Evolutionary conservation across 2,329 filamentous ascomycete genomes (phyloP).

Genomic region (Hirsutella minnesotensis): DNA sequence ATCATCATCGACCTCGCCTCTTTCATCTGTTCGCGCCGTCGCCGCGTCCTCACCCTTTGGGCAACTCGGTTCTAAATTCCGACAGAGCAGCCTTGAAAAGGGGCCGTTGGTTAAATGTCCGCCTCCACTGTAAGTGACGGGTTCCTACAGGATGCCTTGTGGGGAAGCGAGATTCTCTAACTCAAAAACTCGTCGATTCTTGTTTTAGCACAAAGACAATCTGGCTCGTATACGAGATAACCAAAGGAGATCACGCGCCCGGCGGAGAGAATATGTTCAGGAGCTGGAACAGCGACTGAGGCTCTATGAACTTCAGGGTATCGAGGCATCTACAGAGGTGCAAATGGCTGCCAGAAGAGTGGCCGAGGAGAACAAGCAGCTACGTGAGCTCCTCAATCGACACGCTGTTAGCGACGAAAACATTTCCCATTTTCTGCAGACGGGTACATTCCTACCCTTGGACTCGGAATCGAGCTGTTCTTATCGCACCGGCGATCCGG

Average conservation of each 20-base stretch:
- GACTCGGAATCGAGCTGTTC: conserved; percentile 7
- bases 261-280: conserved; percentile 60
- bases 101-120: conserved; percentile 9
- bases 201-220: conserved; percentile 23
- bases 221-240: conserved; percentile 59
- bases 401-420: conserved; percentile 45
- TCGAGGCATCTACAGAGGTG: conserved; percentile 59
- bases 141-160: too few species aligned
- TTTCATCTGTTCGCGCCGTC: too few species aligned
- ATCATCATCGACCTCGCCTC: neutral
- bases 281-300: conserved; percentile 53
- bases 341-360: conserved; percentile 59
- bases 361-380: conserved; percentile 54
- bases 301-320: conserved; percentile 50
- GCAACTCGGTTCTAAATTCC: neutral
- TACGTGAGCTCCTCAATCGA: conserved; percentile 46
- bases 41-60: too few species aligned
- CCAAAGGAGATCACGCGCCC: conserved; percentile 62
- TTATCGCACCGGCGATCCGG: conserved; percentile 11
- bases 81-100: neutral
- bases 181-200: neutral
- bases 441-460: conserved; percentile 4
- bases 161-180: too few species aligned
- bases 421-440: conserved; percentile 31
- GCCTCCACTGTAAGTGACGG: conserved; percentile 10